Conservation (phyloP, 306 rosid species). For the Rosa chinensis region DNA sequence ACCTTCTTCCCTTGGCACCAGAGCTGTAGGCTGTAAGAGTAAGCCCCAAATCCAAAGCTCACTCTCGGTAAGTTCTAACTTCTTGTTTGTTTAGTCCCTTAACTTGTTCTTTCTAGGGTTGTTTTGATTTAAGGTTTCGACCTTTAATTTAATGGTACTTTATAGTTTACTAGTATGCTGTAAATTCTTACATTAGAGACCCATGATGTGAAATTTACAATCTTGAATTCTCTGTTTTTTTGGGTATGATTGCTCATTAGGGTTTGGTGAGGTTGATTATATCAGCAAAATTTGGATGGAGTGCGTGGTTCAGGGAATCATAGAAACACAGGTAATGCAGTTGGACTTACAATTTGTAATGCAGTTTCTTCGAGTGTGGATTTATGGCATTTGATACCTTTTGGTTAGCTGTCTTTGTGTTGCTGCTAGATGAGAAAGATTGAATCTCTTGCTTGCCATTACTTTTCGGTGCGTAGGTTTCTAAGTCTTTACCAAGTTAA, state of each 20-base stretch:
- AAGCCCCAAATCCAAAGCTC: neutral
- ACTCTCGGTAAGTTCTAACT: neutral
- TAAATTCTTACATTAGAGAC: neutral
- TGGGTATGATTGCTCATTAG: neutral
- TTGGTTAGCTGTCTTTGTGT: neutral
- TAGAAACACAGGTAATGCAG: slow-evolving; percentile 73
- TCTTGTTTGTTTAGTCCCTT: neutral
- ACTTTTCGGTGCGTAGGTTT: neutral
- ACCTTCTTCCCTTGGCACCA: neutral
- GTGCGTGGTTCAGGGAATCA: slow-evolving; percentile 93
- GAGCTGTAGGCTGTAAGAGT: neutral
- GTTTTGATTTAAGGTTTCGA: neutral
- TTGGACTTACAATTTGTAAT: neutral
- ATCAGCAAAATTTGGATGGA: slow-evolving; percentile 47
- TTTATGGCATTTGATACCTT: neutral
- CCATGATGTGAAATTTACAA: neutral
- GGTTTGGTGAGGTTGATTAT: neutral
- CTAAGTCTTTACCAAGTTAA: neutral
- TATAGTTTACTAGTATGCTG: neutral
- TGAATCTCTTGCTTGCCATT: neutral
- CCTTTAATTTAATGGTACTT: neutral
- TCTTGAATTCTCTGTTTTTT: neutral
- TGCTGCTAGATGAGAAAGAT: slow-evolving; percentile 2
- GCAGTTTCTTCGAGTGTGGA: neutral
- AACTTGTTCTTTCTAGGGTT: neutral